These are phyloP conservation scores for Rhodotorula mucilaginosa DNA, from an alignment of 1,284 basidiomycete species.

Conservation along the genomic window DNA sequence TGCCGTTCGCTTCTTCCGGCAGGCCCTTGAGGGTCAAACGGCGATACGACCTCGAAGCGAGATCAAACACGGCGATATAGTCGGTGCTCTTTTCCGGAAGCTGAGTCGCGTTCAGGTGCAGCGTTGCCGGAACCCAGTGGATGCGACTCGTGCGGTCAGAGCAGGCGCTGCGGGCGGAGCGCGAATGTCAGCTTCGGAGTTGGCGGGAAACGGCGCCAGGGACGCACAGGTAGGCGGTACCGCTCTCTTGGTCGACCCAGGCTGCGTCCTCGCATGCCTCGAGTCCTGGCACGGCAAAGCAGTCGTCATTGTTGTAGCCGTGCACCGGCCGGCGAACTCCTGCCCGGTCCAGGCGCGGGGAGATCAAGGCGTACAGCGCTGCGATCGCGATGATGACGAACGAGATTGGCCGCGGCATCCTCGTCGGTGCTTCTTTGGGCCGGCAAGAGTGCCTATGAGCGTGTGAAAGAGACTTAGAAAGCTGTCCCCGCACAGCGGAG, in stretches of 20 bases:
- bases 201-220: too few species aligned
- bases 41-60: constrained; percentile 9
- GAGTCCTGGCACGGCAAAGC: constrained; percentile 20
- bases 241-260: constrained; percentile 25
- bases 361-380: not conserved
- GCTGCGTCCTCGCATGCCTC: constrained; percentile 28
- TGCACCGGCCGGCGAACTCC: not conserved
- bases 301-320: constrained; percentile 25
- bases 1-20: constrained; percentile 10
- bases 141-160: constrained; percentile 57
- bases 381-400: constrained; percentile 1
- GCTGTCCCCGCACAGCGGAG: too few species aligned
- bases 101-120: constrained; percentile 48
- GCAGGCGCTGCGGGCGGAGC: constrained; percentile 52
- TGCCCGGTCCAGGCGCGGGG: not conserved
- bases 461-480: too few species aligned
- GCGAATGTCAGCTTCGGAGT: not conserved
- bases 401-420: not conserved
- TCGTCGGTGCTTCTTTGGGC: not conserved
- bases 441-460: not conserved
- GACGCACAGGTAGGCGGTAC: constrained; percentile 24
- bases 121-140: constrained; percentile 60
- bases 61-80: constrained; percentile 63
- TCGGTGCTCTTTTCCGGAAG: constrained; percentile 50
- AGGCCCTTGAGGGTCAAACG: constrained; percentile 15